Evolutionary conservation across 192 early-diverging fungal genomes (phyloP), one percentile per base, ranked within the genome.

Genomic region (Podila verticillata): DNA sequence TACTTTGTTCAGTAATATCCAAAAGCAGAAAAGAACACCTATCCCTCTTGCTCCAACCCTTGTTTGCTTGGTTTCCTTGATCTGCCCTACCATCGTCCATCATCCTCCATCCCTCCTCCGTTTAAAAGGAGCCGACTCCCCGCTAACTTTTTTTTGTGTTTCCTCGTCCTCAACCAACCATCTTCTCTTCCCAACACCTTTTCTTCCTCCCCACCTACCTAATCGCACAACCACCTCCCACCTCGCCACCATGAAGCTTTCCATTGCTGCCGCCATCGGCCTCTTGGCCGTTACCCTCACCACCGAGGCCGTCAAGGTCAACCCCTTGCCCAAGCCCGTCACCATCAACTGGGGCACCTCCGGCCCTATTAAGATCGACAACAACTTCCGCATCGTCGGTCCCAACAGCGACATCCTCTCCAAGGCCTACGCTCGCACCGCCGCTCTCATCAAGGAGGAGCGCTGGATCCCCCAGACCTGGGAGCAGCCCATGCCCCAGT

Each of bases 381-480:
- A 66, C 69, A 56, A 75, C 29, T 70, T 82, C 63, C 31, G 29
- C 15, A 74, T 85, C 44, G 22, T 47, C 12, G 74, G 66, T 10
- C 68, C 71, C 30, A 68, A 60, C 8, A 56, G 86, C 61, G 15
- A 71, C 24, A 67, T 88, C 7, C 85, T 92, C 20, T 29, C 51
- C 20, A 77, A 72, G 22, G 89, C 87, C 4, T 75, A 83, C 20
- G 63, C 70, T 35, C 87, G 91, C 39, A 90, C 90, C 66, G 82
- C 59, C 19, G 60, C 51, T 2, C 66, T 90, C 19, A 90, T 92
- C 47, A 72, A 66, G 64, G 65, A 80, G 32, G 88, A 89, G 69
- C 47, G 68, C 31, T 89, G 81, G 80, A 62, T 88, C 63, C 84
- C 83, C 51, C 81, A 80, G 63, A 68, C 81, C 35, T 66, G 77